Evolutionary conservation across 2,329 filamentous ascomycete species (phyloP), one percentile per base, ranked within the genome.

Genomic region (Blastomyces emzantsi): DNA sequence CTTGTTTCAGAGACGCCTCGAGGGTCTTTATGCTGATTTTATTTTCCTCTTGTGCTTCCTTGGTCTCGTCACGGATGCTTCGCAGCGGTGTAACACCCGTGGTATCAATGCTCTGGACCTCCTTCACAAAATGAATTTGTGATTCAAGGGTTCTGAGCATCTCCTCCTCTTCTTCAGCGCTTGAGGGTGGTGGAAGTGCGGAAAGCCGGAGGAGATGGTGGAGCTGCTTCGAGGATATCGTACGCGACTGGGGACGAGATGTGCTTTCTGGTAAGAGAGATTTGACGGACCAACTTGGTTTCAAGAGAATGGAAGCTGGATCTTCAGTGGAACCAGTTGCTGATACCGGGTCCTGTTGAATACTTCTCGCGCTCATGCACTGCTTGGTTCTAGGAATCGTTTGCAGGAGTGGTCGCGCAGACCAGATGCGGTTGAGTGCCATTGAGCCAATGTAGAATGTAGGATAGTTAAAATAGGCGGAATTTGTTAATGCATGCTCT

Each of bases 81-180:
- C 85, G 82, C 54, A 99, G 77, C 0, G 94, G 92, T 63, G 86
- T 81, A 0, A 97, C 80, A 3, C 83, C 86, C 0, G 81, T 77
- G 0, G 90, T 92, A 73, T 96, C 84, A 59, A 96, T 87, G 55
- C 82, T 79, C 72, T 96, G 92, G 25, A 97, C 87, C 66, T 91
- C 85, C 66, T 85, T 87, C n/a, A 97, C 92, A 72, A 99, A 99
- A 71, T 89, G 88, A 0, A 99, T 83, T 73, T 99, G 94, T 41
- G 89, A 86, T 61, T 87, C 83, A 1, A 99, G 82, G 0, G 88
- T 92, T 28, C 82, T 73, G 3, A 96, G 82, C 85, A 96, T 90
- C 33, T 81, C 77, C 0, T 79, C 70, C 73, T 96, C 88, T 69
- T 92, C 87, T 61, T 80, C 80, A 1, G 78, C 67, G 1, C 81